Base-by-base conservation (phyloP, 306 rosid genomes). In the Sophora flavescens region DNA sequence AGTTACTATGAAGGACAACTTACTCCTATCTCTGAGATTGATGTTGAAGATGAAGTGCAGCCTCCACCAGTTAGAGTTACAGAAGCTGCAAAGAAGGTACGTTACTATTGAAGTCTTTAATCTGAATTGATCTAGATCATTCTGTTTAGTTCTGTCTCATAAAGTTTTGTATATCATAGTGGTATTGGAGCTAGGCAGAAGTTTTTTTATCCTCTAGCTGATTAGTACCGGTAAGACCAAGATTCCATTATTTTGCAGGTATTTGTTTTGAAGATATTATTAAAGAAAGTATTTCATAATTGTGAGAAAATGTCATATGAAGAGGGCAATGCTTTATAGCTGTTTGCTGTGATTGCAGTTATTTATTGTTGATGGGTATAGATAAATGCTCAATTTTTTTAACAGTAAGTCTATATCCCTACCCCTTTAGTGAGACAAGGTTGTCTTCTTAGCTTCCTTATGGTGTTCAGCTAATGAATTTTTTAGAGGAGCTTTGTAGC, bases 1-100 rank as follows among this genome's bases (percentile, higher is more conserved):
- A 95, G 98, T 86, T 95, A 95, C 87, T 95, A 82, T 72, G 97
- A 89, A 89, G 98, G 98, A 65, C 93, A 89, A 71, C 87, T 95
- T 54, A 84, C 93, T 48, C 80, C 96, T 62, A 88, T 95, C 53
- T 89, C 97, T 72, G 97, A 95, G 81, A 80, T 63, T 67, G 96
- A 90, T 68, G 79, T 82, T 44, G 88, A 87, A 72, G 83, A 84
- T 75, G 83, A 48, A 52, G 87, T 63, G 66, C 85, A 87, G 51
- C 53, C 78, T 42, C 83, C 84, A 42, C 89, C 8, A 61, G 74
- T 81, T 82, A 88, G 84, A 51, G 88, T 95, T 64, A 84, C 86
- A 28, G 98, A 95, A 85, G 97, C 96, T 78, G 98, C 98, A 4
- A 88, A 90, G 77, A 84, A 90, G 93, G 98, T 95, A 48, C 51